Evolutionary conservation across 1,139 yeast genomes (phyloP), one percentile per base, ranked within the genome.

Genomic region (Suhomyces choctaworum): DNA sequence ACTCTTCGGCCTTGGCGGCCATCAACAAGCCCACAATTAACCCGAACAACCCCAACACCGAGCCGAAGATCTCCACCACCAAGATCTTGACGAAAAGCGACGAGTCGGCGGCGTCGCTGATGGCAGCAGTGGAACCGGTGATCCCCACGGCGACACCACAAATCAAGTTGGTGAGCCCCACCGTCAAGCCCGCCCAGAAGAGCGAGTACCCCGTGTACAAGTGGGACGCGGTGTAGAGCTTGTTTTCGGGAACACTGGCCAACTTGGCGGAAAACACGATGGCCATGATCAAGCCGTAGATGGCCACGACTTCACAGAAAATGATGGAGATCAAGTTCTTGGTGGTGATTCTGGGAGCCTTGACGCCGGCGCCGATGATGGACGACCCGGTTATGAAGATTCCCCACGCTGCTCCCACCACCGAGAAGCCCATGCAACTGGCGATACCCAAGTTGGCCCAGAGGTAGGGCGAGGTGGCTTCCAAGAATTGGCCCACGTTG

Each of bases 381-480:
- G 96, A 81, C 1, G 97, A 75, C 26, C 99, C 99, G 1, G 97
- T 92, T 44, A 94, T 78, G 62, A 92, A 94, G 48, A 94, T 94
- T 46, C 99, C 99, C 97, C 98, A 92, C 9, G 98, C 98, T 13
- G 98, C 98, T 28, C 98, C 99, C 30, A 90, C 84, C 13, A 94
- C 97, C 37, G 95, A 82, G 43, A 94, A 74, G 10, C 98, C 97
- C 52, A 94, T 89, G 64, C 98, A 92, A 39, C 81, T 64, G n/a
- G 85, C 83, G 47, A 94, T 88, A 39, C 99, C 99, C 47, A 89
- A 65, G 47, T 79, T 77, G 15, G 97, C 97, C 98, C 98, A 94
- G 82, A 92, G 78, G 59, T 92, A 92, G 10, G 99, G 99, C 13
- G 97, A 88, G 2, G 95, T 82, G 22, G 83, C 70, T 50, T 82